phyloP scores from a whole-genome alignment of 1,284 basidiomycete species.

The Cutaneotrichosporon daszewskae region DNA sequence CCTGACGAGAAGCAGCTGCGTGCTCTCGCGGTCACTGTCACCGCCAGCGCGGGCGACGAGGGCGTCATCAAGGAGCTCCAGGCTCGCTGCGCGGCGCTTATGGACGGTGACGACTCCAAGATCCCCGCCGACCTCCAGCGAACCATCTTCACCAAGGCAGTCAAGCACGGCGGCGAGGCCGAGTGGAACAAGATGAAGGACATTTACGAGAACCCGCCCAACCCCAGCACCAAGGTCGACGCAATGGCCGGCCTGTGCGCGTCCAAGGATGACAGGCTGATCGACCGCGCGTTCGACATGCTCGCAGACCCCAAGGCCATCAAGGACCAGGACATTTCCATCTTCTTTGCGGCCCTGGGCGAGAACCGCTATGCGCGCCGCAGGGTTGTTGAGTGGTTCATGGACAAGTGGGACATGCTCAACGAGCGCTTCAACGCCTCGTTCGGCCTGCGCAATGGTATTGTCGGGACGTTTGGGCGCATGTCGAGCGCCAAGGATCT shows the following conservation, averaged over 20 bases:
- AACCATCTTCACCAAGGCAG: conserved; percentile 48
- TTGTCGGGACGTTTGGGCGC: conserved; percentile 55
- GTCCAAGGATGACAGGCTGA: conserved; percentile 42
- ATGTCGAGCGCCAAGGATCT: conserved; percentile 67
- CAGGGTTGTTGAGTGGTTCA: conserved; percentile 50
- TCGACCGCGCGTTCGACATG: conserved; percentile 59
- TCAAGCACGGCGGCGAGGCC: conserved; percentile 64
- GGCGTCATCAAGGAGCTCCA: conserved; percentile 67
- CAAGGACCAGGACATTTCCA: conserved; percentile 62
- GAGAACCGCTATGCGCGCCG: conserved; percentile 34
- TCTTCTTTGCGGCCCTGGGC: conserved; percentile 49
- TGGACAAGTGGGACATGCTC: conserved; percentile 60
- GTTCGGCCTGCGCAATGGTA: conserved; percentile 51
- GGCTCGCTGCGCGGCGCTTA: conserved; percentile 65
- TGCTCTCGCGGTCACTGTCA: conserved; percentile 65
- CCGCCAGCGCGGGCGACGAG: conserved; percentile 59
- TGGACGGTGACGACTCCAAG: conserved; percentile 67
- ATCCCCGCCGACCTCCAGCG: conserved; percentile 72
- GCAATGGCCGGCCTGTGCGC: conserved; percentile 55
- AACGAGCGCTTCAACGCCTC: conserved; percentile 66
- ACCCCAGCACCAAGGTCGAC: conserved; percentile 62
- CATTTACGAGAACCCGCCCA: conserved; percentile 66
- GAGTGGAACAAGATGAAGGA: conserved; percentile 72
- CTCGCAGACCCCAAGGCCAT: conserved; percentile 49
- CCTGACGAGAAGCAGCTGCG: conserved; percentile 70